Conservation (phyloP, 495 filamentous ascomycete genomes). For the Penicillium canescens region DNA sequence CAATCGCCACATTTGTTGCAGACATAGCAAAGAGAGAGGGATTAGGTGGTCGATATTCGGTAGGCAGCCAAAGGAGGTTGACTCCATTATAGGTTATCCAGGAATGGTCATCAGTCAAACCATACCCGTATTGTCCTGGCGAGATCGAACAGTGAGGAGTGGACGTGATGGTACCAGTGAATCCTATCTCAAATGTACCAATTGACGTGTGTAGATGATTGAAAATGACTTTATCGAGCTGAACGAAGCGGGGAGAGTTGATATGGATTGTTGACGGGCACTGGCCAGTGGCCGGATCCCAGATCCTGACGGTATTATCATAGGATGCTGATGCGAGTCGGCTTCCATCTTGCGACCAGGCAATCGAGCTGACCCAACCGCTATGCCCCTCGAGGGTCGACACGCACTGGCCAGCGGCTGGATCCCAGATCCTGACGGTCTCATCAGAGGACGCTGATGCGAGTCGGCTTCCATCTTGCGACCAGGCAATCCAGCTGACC, state of each 20-base stretch:
- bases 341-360: constrained; percentile 4
- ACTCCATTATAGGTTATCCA: constrained; percentile 24
- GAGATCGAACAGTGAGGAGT: neutral
- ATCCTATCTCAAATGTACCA: constrained; percentile 1
- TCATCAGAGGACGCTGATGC: constrained; percentile 7
- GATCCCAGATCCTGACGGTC: constrained; percentile 46
- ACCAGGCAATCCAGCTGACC: constrained; percentile 22
- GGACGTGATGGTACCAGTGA: neutral
- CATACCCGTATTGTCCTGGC: constrained; percentile 4
- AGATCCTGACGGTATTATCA: constrained; percentile 19
- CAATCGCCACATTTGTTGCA: constrained; percentile 5
- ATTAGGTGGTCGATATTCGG: constrained; percentile 14
- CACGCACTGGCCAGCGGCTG: constrained; percentile 59
- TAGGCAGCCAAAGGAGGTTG: constrained; percentile 23
- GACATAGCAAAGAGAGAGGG: constrained; percentile 4
- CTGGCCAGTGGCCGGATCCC: constrained; percentile 66
- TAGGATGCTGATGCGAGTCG: constrained; percentile 8
- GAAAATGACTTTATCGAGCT: neutral
- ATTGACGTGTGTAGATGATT: neutral
- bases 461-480: constrained; percentile 14
- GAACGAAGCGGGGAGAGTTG: neutral
- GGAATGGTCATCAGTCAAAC: constrained; percentile 10
- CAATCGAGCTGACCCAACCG: neutral
- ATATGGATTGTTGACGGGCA: constrained; percentile 29
- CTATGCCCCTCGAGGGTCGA: constrained; percentile 11